Evolutionary conservation across 2,329 filamentous ascomycete genomes (phyloP).

Genomic region (Didymella lethalis): DNA sequence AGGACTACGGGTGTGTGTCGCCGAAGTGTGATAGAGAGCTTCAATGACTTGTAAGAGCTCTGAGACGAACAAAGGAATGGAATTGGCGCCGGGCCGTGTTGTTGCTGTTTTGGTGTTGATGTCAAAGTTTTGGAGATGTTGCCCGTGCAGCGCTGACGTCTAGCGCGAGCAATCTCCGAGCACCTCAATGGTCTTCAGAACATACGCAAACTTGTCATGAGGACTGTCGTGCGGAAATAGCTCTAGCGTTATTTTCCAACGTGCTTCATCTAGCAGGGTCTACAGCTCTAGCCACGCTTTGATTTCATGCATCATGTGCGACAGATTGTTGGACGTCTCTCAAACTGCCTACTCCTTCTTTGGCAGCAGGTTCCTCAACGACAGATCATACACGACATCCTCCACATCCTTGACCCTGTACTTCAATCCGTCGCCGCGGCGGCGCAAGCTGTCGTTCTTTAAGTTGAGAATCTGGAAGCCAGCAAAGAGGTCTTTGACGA

Average conservation of each 20-base stretch:
- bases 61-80: constrained; percentile 26
- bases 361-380: constrained; percentile 77
- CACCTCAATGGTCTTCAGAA: constrained; percentile 22
- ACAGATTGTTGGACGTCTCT: background rate
- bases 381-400: constrained; percentile 96
- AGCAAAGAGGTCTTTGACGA: constrained; percentile 93
- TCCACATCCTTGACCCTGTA: constrained; percentile 98
- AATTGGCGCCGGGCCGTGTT: constrained; percentile 31
- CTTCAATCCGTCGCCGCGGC: constrained; percentile 91
- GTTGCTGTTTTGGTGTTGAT: constrained; percentile 20
- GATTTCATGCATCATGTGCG: background rate
- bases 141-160: constrained; percentile 29
- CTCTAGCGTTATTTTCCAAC: background rate
- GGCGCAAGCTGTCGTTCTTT: constrained; percentile 91
- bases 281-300: background rate
- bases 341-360: constrained; percentile 34
- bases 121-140: constrained; percentile 26
- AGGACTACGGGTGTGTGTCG: background rate
- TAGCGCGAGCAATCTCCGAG: constrained; percentile 24
- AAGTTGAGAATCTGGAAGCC: constrained; percentile 97
- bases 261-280: background rate
- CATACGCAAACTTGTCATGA: background rate
- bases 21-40: background rate
- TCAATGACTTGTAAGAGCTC: background rate
- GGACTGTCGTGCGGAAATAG: background rate